Base-by-base conservation (phyloP, 441 rosid genomes). In the Monsonia emarginata region DNA sequence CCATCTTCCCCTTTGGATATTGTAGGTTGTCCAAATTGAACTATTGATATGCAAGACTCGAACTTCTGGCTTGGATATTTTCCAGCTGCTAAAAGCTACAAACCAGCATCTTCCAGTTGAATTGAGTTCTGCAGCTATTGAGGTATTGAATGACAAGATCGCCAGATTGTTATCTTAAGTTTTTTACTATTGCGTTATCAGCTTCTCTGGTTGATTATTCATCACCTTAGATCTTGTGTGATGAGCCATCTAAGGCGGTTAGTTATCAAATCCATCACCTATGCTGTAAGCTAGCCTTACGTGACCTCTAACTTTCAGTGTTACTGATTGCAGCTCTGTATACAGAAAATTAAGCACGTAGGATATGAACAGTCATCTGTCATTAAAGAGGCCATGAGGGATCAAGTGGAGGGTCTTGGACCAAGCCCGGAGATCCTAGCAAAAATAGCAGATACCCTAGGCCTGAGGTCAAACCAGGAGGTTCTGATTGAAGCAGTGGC, bases 401-500 rank as follows among this genome's bases (percentile, higher is more conserved):
- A 81, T 75, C 90, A 86, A 80, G 79, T 22, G 30, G 82, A 81
- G 52, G 78, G 80, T 69, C 72, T 63, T 69, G 89, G 77, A 63
- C 88, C 86, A 19, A 81, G 80, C 76, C 71, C 89, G 34, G 89
- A 91, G 61, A 74, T 78, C 75, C 74, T 88, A 34, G 71, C 83
- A 38, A 86, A 84, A 85, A 79, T 89, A 78, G 84, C 85, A 0
- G 89, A 84, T 71, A 69, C 76, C 75, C 63, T 86, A 74, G 78
- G 86, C 82, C 80, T 94, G 76, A 89, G 76, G 77, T 88, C 96
- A 50, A 91, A 94, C 85, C 86, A 85, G 64, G 97, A 94, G 50
- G 79, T 94, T 81, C 86, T 94, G 19, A 89, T 89, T 63, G 99
- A 94, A 78, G 85, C 90, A 32, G 97, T 89, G 42, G 83, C 90